Conservation (phyloP, 1,284 basidiomycete species). For the Austroboletus novae-zelandiae region DNA sequence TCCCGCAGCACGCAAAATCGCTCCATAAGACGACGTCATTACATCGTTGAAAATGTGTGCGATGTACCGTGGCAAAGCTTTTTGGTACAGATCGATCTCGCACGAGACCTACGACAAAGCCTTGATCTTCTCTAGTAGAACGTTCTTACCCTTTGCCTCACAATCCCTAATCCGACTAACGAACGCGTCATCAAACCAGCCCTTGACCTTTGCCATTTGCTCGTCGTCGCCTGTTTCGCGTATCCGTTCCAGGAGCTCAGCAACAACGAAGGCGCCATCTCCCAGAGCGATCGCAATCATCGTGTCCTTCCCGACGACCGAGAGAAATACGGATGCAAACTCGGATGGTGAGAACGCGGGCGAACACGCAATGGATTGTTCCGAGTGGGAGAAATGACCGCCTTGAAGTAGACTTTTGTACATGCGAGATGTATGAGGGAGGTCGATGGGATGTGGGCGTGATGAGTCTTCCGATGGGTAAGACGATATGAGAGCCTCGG, state of each 20-base stretch:
- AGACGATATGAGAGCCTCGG: slow-evolving; percentile 50
- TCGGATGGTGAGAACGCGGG: slow-evolving; percentile 50
- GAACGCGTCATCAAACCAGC: slow-evolving; percentile 48
- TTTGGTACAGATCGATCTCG: too few relatives aligned
- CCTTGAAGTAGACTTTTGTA: slow-evolving; percentile 88
- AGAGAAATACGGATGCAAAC: slow-evolving; percentile 62
- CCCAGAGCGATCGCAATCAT: slow-evolving; percentile 61
- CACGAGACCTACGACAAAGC: slow-evolving; percentile 14
- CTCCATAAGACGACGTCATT: too few relatives aligned
- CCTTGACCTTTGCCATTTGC: slow-evolving; percentile 44
- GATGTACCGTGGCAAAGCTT: too few relatives aligned
- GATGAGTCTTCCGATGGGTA: slow-evolving; percentile 53
- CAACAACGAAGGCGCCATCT: slow-evolving; percentile 75
- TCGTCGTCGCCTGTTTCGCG: slow-evolving; percentile 39
- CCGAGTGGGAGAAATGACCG: slow-evolving; percentile 76
- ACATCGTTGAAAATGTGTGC: too few relatives aligned
- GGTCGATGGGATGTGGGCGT: slow-evolving; percentile 67
- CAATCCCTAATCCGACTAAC: slow-evolving; percentile 29
- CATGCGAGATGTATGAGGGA: slow-evolving; percentile 75
- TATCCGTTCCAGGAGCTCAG: slow-evolving; percentile 71
- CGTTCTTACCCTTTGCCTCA: slow-evolving; percentile 53
- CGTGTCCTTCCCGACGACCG: slow-evolving; percentile 53
- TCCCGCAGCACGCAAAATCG: too few relatives aligned
- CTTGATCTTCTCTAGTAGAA: slow-evolving; percentile 53
- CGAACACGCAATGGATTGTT: slow-evolving; percentile 49